Conservation (phyloP, 352 stramenopile genomes). For the Phytophthora lateralis region DNA sequence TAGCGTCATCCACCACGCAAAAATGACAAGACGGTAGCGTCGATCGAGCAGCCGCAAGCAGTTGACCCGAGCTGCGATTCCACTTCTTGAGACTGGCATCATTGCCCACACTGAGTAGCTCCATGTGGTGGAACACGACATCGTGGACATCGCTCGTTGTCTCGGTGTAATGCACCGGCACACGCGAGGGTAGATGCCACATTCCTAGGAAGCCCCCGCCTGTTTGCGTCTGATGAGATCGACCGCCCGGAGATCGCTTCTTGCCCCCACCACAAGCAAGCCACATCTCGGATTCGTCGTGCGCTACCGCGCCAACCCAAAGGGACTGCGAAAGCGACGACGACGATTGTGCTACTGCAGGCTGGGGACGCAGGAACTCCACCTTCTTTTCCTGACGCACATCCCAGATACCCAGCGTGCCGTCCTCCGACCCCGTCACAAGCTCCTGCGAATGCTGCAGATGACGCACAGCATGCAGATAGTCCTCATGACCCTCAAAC, state of each 20-base stretch:
- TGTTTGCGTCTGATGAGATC: conserved; percentile 18
- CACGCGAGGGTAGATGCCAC: conserved; percentile 80
- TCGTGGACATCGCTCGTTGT: conserved; percentile 71
- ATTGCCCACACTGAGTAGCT: conserved; percentile 75
- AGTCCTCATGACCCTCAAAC: conserved; percentile 64
- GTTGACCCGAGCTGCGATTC: conserved; percentile 71
- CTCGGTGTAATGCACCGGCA: conserved; percentile 68
- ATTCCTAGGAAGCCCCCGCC: conserved; percentile 65
- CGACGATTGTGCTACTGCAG: conserved; percentile 21
- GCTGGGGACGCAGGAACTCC: conserved; percentile 59
- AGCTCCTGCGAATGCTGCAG: conserved; percentile 75
- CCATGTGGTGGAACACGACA: conserved; percentile 72
- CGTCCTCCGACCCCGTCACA: conserved; percentile 73
- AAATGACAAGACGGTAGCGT: conserved; percentile 68
- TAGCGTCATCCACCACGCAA: conserved; percentile 64
- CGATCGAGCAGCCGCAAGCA: conserved; percentile 60
- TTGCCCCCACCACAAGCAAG: conserved; percentile 64
- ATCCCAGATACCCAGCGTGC: conserved; percentile 79
- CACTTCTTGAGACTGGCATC: conserved; percentile 71
- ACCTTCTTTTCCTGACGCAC: conserved; percentile 53
- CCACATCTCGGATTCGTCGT: conserved; percentile 79
- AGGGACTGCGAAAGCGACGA: conserved; percentile 17
- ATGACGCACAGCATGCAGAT: conserved; percentile 68
- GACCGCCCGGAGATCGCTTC: conserved; percentile 30
- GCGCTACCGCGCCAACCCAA: conserved; percentile 68